Base-by-base conservation (phyloP, 345 rosid species). In the Boechera stricta region DNA sequence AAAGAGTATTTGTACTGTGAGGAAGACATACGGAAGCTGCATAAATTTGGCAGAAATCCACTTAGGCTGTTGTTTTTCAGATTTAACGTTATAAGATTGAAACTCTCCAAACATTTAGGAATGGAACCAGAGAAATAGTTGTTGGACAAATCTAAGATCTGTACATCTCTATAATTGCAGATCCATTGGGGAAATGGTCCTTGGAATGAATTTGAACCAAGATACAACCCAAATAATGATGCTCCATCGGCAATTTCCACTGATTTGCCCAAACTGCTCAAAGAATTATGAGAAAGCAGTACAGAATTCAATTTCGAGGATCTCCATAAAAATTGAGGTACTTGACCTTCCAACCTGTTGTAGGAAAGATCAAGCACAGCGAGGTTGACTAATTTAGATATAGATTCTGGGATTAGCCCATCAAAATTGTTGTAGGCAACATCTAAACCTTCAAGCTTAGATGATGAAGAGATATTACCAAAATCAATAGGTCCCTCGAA, bases 281-380 rank as follows among this genome's bases (percentile, higher is more conserved):
- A 72, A 10, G 16, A 13, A 7, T 59, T 63, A 59, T 71, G 57
- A 35, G 75, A 59, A 70, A 70, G 73, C 0, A 3, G 24, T 21
- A 29, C 28, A n/a, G 0, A 3, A 28, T 28, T 2, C 29, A 28
- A 28, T 28, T 28, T 28, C 2, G 29, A 28, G 29, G 2, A 28
- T 28, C 6, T 31, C 74, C 65, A 32, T 1, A 57, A 8, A 26
- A 1, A 29, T 8, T 6, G 5, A 1, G 65, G 64, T 42, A 44
- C 53, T 70, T 70, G 55, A 60, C 76, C 59, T 49, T 71, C 55
- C 1, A 87, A 67, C 4, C 15, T 51, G 45, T 87, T 87, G 55
- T 53, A 15, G 1, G 88, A 86, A 38, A 83, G 16, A 15, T 81
- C 71, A 42, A 87, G 24, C 1, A 31, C 0, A 0, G 10, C 0